phyloP scores from a whole-genome alignment of 2,329 filamentous ascomycete species.

The Curvularia lunata region DNA sequence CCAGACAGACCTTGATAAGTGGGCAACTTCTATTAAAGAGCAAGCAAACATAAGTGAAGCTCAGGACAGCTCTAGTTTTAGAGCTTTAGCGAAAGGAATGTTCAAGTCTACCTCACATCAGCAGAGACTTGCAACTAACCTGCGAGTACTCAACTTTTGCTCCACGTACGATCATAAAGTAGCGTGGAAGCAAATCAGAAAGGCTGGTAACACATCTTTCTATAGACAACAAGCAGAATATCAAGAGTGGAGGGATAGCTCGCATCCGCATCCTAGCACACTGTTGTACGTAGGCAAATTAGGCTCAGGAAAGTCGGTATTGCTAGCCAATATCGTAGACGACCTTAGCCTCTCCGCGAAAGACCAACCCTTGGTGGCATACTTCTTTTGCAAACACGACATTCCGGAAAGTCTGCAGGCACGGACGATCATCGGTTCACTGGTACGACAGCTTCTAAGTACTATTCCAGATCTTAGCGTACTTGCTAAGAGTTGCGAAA shows the following conservation, averaged over 20 bases:
- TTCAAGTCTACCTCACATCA: constrained; percentile 23
- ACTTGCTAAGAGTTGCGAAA: constrained; percentile 12
- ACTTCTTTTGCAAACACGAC: constrained; percentile 41
- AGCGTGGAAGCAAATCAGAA: constrained; percentile 53
- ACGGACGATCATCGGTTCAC: constrained; percentile 32
- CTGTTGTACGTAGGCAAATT: constrained; percentile 51
- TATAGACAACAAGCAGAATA: constrained; percentile 34
- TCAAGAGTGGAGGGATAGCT: constrained; percentile 34
- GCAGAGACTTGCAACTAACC: constrained; percentile 26
- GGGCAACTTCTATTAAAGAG: constrained; percentile 49
- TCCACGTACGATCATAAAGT: constrained; percentile 52
- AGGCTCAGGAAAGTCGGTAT: constrained; percentile 56
- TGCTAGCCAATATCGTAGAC: constrained; percentile 54
- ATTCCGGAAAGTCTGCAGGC: constrained; percentile 33
- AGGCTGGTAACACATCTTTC: constrained; percentile 47
- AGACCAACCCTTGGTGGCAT: constrained; percentile 19
- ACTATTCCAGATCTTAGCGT: constrained; percentile 29
- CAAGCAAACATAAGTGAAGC: constrained; percentile 39
- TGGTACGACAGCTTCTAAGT: constrained; percentile 48
- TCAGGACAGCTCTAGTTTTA: constrained; percentile 35
- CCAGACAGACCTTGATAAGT: constrained; percentile 45
- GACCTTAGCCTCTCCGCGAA: constrained; percentile 24
- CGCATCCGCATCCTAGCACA: constrained; percentile 30
- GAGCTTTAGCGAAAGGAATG: constrained; percentile 23
- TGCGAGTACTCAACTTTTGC: constrained; percentile 49